Conservation (phyloP, 495 filamentous ascomycete genomes). For the Hypoxylon intermedium region DNA sequence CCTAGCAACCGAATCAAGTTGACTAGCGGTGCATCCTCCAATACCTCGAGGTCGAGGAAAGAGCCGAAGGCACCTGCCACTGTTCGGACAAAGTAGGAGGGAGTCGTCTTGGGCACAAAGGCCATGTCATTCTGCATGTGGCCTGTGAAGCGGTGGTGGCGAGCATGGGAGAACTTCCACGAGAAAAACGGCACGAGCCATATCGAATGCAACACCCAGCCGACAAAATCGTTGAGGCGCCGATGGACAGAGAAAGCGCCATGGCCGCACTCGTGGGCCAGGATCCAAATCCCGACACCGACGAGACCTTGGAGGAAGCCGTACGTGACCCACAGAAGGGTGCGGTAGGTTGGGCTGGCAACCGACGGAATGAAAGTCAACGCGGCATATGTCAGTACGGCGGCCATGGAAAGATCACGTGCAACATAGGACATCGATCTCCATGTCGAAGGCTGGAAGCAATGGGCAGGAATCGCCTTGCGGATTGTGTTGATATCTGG, state of each 20-base stretch:
- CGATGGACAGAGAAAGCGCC: constrained; percentile 71
- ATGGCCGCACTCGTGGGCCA: constrained; percentile 78
- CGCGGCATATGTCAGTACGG: constrained; percentile 61
- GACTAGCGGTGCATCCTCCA: constrained; percentile 65
- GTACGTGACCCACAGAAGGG: constrained; percentile 63
- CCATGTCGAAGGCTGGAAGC: constrained; percentile 68
- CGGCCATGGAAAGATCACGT: constrained; percentile 63
- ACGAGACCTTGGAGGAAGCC: constrained; percentile 69
- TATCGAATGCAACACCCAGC: constrained; percentile 69
- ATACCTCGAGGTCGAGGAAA: constrained; percentile 50
- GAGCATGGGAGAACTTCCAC: constrained; percentile 77
- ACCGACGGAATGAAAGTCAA: constrained; percentile 60
- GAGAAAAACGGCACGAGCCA: constrained; percentile 77
- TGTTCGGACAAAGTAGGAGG: constrained; percentile 46
- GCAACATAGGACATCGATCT: constrained; percentile 65
- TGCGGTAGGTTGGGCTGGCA: constrained; percentile 53
- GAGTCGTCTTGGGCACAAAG: constrained; percentile 61
- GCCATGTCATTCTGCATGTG: constrained; percentile 67
- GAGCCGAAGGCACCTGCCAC: constrained; percentile 44
- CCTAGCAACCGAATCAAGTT: constrained; percentile 55
- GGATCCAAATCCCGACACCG: constrained; percentile 73
- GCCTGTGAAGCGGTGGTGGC: constrained; percentile 71
- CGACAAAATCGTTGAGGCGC: constrained; percentile 69
- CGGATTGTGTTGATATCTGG: constrained; percentile 67
- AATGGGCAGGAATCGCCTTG: constrained; percentile 71